Evolutionary conservation across 805 yeast species (phyloP).

Genomic region (Saturnispora mendoncae): DNA sequence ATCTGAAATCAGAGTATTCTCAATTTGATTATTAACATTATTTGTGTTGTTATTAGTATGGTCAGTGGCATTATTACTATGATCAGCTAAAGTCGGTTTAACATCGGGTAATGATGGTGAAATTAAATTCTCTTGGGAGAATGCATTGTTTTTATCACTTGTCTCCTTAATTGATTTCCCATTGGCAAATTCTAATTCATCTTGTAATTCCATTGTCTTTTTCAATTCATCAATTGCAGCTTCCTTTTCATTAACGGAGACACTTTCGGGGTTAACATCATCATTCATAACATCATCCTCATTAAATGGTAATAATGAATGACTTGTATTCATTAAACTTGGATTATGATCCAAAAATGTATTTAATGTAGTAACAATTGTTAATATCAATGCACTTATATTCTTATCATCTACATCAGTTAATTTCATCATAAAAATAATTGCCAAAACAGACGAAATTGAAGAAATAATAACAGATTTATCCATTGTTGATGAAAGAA

Average conservation of each 20-base stretch:
- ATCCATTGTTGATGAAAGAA: conserved; percentile 11
- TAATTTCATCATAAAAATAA: conserved; percentile 16
- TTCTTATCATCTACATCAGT: conserved; percentile 15
- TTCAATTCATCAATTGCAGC: conserved; percentile 9
- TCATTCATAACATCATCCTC: neutral
- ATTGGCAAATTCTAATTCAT: neutral
- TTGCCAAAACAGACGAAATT: conserved; percentile 21
- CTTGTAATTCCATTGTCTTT: conserved; percentile 8
- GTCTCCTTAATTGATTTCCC: neutral
- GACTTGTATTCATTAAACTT: neutral
- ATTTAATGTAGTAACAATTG: conserved; percentile 25
- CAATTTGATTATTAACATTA: neutral
- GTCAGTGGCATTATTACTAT: too few species aligned
- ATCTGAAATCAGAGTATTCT: neutral
- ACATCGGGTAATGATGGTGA: too few species aligned
- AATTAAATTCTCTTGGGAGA: neutral
- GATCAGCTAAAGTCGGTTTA: too few species aligned
- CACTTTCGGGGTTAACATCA: conserved; percentile 1
- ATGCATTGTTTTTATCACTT: neutral
- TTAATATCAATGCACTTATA: conserved; percentile 21
- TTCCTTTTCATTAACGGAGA: conserved; percentile 8
- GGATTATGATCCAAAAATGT: conserved; percentile 10
- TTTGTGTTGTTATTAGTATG: too few species aligned
- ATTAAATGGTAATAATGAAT: neutral
- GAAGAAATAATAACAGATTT: conserved; percentile 22